phyloP scores from a whole-genome alignment of 192 early-diverging fungal species.

The Backusella sp. region DNA sequence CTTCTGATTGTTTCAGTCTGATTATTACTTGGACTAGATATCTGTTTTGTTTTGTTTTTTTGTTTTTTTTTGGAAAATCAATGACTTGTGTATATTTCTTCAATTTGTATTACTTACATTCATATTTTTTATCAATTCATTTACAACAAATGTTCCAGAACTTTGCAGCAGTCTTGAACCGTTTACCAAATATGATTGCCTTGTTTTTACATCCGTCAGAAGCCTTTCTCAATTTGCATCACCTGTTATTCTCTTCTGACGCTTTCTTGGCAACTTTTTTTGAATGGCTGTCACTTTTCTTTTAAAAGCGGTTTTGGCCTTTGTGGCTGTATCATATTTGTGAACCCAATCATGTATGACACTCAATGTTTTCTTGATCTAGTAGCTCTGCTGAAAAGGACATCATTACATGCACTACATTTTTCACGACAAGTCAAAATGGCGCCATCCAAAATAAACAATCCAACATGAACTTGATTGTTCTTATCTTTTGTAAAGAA shows the following conservation, averaged over 20 bases:
- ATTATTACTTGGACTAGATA: too few species aligned
- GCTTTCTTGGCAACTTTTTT: not conserved
- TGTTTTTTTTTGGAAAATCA: too few species aligned
- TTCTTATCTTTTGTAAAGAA: too few species aligned
- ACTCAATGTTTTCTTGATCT: too few species aligned
- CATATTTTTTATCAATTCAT: not conserved
- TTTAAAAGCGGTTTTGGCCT: not conserved
- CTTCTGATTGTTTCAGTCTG: too few species aligned
- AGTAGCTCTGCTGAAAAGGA: too few species aligned
- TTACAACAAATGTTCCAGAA: not conserved
- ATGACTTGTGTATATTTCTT: not conserved
- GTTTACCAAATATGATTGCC: not conserved
- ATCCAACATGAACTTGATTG: too few species aligned
- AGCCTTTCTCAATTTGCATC: not conserved
- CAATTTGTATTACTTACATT: not conserved
- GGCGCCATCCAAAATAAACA: too few species aligned
- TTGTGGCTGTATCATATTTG: not conserved
- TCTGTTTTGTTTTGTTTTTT: not conserved
- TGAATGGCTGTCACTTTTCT: not conserved
- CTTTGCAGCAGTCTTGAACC: not conserved
- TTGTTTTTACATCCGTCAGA: not conserved
- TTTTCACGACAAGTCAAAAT: too few species aligned
- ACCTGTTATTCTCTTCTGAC: not conserved
- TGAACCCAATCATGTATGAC: not conserved
- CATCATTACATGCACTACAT: too few species aligned